Base-by-base conservation (phyloP, 345 rosid genomes). In the Gossypium anomalum region DNA sequence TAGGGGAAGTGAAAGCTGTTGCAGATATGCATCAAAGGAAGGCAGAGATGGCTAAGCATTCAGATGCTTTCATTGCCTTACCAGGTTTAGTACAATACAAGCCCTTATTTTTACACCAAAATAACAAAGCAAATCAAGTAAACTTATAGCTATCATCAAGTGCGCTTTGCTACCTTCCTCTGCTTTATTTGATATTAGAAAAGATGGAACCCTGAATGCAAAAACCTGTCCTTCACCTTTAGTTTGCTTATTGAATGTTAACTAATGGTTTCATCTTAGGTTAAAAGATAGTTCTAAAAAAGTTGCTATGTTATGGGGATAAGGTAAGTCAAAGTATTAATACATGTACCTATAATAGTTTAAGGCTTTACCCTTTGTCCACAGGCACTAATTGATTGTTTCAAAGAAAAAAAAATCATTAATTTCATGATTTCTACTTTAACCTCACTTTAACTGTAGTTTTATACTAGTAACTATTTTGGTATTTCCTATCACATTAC, bases 21-120 rank as follows among this genome's bases (percentile, higher is more conserved):
- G 96, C 98, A 77, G 99, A 83, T 79, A 95, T 95, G 99, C 99
- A 95, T 79, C 98, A 95, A 87, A 90, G 99, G 81, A 95, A 95
- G 83, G 98, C 98, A 57, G 99, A 93, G 92, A 95, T 95, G 98
- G 97, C 99, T 78, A 95, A 91, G 91, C 99, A 91, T 86, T 95
- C 99, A 77, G 99, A 95, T 87, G 99, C 96, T 77, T 95, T 95
- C 84, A 95, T 95, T 86, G 99, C 99, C 87, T 93, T 95, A 73
- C 99, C 99, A 88, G 99, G 98, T 94, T 81, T 79, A 45, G 84
- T 77, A 61, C 76, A 79, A 80, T 60, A 73, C 65, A 47, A 6
- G 41, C 41, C 41, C 41, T 34, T 34, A 34, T 34, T n/a, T 75
- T 74, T 62, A 44, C 78, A 73, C 64, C 47, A 70, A 76, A 82